phyloP scores from a whole-genome alignment of 257 asterid species.

The Solanum phureja region DNA sequence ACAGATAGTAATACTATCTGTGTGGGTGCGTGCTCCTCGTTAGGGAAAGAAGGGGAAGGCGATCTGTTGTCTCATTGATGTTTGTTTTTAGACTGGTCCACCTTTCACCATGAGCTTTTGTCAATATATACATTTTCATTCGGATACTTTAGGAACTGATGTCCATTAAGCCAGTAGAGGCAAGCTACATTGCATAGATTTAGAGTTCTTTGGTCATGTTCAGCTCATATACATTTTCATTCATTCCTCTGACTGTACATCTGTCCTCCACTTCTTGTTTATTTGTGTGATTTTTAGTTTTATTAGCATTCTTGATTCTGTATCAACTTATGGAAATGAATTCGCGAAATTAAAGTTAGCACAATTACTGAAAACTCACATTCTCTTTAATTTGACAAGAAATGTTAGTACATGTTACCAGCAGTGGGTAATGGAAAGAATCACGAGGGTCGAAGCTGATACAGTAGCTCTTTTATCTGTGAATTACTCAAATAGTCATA shows the following conservation, averaged over 20 bases:
- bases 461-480: background rate
- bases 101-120: background rate
- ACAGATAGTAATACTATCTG: background rate
- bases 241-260: background rate
- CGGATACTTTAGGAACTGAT: background rate
- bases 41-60: background rate
- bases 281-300: background rate
- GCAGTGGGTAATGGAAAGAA: background rate
- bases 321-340: background rate
- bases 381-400: background rate
- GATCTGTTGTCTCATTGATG: background rate
- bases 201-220: background rate
- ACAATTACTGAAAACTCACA: background rate
- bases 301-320: background rate
- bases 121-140: background rate
- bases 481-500: background rate
- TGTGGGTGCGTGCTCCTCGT: background rate
- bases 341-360: background rate
- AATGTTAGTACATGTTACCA: background rate
- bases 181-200: background rate
- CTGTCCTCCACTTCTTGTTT: background rate
- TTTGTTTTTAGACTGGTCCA: background rate
- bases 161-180: background rate
- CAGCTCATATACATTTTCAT: background rate
- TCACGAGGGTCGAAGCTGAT: background rate